Conservation (phyloP, 495 filamentous ascomycete species). For the Talaromyces stipitatus region DNA sequence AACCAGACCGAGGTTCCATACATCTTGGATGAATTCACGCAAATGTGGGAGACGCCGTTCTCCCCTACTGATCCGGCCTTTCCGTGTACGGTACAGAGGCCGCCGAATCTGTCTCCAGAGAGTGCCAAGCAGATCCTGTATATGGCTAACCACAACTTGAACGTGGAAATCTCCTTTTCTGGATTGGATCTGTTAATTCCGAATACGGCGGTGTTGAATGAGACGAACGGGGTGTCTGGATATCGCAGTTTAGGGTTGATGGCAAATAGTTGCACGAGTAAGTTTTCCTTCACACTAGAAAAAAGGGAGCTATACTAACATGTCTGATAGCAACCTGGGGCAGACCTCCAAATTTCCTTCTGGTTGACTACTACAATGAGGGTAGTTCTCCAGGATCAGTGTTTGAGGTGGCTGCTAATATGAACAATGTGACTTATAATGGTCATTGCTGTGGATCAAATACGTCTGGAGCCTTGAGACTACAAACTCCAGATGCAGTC, state of each 20-base stretch:
- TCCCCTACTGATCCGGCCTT: slow-evolving; percentile 51
- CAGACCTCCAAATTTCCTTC: slow-evolving; percentile 73
- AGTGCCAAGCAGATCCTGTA: slow-evolving; percentile 61
- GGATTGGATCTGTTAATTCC: slow-evolving; percentile 64
- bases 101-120: slow-evolving; percentile 45
- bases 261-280: slow-evolving; percentile 58
- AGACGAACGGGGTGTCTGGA: slow-evolving; percentile 60
- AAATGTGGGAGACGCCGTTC: slow-evolving; percentile 63
- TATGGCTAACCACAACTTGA: slow-evolving; percentile 90
- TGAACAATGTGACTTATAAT: slow-evolving; percentile 80
- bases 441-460: slow-evolving; percentile 60
- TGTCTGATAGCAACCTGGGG: slow-evolving; percentile 44
- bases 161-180: slow-evolving; percentile 58
- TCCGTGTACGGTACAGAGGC: slow-evolving; percentile 52
- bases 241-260: slow-evolving; percentile 65
- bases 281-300: slow-evolving; percentile 12
- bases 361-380: slow-evolving; percentile 83
- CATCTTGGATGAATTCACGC: slow-evolving; percentile 57
- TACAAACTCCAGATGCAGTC: not conserved
- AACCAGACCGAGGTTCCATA: slow-evolving; percentile 68
- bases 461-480: slow-evolving; percentile 20
- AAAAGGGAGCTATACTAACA: slow-evolving; percentile 8
- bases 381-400: slow-evolving; percentile 71
- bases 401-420: slow-evolving; percentile 78
- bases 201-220: slow-evolving; percentile 54